Evolutionary conservation across 768 basidiomycete species (phyloP), one percentile per base, ranked within the genome.

Genomic region (Amanita molliuscula): DNA sequence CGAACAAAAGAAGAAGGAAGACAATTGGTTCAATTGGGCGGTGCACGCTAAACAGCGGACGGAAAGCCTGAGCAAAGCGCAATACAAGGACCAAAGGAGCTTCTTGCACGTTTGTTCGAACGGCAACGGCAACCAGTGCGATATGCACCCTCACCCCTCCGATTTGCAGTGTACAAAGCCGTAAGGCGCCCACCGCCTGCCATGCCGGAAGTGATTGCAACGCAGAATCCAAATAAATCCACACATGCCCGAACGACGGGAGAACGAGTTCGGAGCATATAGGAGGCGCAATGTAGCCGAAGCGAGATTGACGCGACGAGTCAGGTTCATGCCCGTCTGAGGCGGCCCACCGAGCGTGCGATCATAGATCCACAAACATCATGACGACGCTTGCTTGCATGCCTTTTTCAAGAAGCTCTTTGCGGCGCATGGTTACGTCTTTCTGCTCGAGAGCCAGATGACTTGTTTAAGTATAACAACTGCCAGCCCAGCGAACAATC

Each of bases 171-270:
- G 42, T 20, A 35, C 38, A 40, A 41, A 26, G 37, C 40, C 37
- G 48, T 41, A 49, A 49, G 18, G 29, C 29, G 41, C 29, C 49
- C 31, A 43, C 49, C 38, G 41, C 41, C 36, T 26, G 25, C 40
- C 41, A 50, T 50, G 33, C 49, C 49, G 49, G 49, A 50, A 50
- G 29, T 50, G 49, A 44, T 44, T 26, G 31, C 41, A 29, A 44
- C 42, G 25, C 21, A 40, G 38, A 50, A 31, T 38, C 48, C 37
- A 34, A 37, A 49, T 20, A 20, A n/a, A 44, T 41, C 49, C 49
- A 44, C 49, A 50, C 20, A 29, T 44, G 29, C 49, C 29, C 41
- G 41, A 50, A 44, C 20, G 8, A 44, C 31, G 37, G 29, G 41
- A 44, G 21, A 36, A 31, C 28, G n/a, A 16, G 33, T 15, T 31